Evolutionary conservation across 495 filamentous ascomycete genomes (phyloP).

Genomic region (Evernia prunastri): DNA sequence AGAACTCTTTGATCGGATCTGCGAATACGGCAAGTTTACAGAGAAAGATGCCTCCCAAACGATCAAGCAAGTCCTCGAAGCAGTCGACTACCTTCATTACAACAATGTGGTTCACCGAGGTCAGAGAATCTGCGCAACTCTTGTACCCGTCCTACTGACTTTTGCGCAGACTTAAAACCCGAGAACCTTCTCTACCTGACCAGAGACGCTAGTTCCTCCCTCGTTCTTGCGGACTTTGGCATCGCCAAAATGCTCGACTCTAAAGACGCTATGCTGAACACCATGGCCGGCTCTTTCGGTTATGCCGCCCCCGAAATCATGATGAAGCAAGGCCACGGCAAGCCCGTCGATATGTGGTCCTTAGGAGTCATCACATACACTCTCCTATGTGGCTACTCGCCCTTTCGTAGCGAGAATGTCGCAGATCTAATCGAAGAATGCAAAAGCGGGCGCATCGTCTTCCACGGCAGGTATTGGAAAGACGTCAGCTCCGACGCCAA

Average conservation of each 20-base stretch:
- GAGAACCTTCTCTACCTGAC: conserved; percentile 96
- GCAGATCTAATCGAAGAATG: conserved; percentile 95
- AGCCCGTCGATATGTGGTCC: conserved; percentile 99
- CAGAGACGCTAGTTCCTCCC: conserved; percentile 62
- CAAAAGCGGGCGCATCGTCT: conserved; percentile 78
- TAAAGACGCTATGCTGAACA: conserved; percentile 84
- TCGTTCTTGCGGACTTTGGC: conserved; percentile 95
- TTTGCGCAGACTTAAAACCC: conserved; percentile 78
- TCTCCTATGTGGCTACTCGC: conserved; percentile 96
- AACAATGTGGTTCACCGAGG: conserved; percentile 97
- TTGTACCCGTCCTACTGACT: background rate
- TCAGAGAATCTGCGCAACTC: conserved; percentile 32
- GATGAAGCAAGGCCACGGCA: conserved; percentile 94
- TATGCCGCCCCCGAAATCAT: conserved; percentile 98
- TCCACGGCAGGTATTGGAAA: conserved; percentile 98
- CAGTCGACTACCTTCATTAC: conserved; percentile 89
- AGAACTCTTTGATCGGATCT: conserved; percentile 97
- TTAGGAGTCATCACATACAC: conserved; percentile 98
- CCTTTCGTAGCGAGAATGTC: conserved; percentile 91
- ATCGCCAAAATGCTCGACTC: conserved; percentile 97
- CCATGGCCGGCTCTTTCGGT: conserved; percentile 98
- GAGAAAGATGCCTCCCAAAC: conserved; percentile 98
- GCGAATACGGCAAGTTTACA: conserved; percentile 96
- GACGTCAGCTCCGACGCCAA: conserved; percentile 96
- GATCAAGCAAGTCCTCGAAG: conserved; percentile 89